Conservation (phyloP, 192 early-diverging fungal genomes). For the Coemansia sp. region DNA sequence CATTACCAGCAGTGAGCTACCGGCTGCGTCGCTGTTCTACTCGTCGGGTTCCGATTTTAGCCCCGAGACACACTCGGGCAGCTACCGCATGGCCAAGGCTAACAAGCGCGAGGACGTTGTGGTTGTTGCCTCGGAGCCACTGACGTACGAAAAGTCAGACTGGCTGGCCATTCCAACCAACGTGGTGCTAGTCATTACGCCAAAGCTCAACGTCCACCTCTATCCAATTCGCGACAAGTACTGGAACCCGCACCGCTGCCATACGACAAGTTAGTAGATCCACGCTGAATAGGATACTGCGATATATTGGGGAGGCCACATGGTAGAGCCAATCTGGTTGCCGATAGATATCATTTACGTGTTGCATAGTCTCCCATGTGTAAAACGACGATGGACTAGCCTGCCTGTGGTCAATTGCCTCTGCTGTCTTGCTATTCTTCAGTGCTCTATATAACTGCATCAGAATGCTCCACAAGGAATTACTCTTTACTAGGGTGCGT, state of each 20-base stretch:
- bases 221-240: constrained; percentile 73
- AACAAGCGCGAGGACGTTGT: constrained; percentile 78
- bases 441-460: too few relatives aligned
- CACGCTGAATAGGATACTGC: background rate
- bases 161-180: constrained; percentile 80
- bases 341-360: too few relatives aligned
- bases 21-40: constrained; percentile 75
- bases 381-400: too few relatives aligned
- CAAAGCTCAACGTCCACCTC: constrained; percentile 71
- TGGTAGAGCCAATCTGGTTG: too few relatives aligned
- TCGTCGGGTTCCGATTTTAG: constrained; percentile 73
- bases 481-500: background rate
- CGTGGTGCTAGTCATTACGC: constrained; percentile 71
- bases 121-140: constrained; percentile 75
- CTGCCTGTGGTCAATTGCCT: too few relatives aligned
- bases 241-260: constrained; percentile 40
- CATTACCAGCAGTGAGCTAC: constrained; percentile 63
- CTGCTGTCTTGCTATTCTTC: too few relatives aligned
- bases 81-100: constrained; percentile 69
- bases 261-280: constrained; percentile 2
- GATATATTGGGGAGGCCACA: too few relatives aligned
- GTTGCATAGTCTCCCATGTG: too few relatives aligned
- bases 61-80: constrained; percentile 56
- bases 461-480: too few relatives aligned
- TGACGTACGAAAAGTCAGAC: constrained; percentile 78